Evolutionary conservation across 805 yeast genomes (phyloP), one percentile per base, ranked within the genome.

Genomic region (Kregervanrija delftensis): DNA sequence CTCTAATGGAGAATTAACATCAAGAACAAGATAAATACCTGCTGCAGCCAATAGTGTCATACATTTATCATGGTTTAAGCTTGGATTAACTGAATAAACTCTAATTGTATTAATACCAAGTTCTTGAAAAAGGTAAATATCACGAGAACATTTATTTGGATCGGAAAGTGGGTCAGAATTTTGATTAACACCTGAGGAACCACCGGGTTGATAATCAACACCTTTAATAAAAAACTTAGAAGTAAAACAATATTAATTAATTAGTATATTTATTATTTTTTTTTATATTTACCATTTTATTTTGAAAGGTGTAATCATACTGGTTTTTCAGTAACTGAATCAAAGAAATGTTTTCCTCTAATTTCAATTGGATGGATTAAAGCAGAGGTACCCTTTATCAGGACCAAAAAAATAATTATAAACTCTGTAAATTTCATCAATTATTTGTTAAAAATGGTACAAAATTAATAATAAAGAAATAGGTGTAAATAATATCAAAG

Each of bases 181-280:
- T 3, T 56, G 63, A n/a, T 68, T 68, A 17, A 80, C 81, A 0
- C 81, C 90, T 0, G 96, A 81, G 0, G 96, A 82, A 0, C 97
- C 98, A 9, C 97, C 97, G 0, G 97, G 97, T 58, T 91, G 97
- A 59, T 90, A 90, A 62, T 91, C 98, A 1, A 91, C 85, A 14
- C 98, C 98, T 62, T 77, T 82, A 33, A 90, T 73, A 54, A 73
- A 81, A 58, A 91, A 90, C 79, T 81, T 32, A 11, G 32, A 40
- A 35, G 2, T 36, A 37, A 32, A 15, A 13, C 8, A 15, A 30
- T 4, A 8, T n/a, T 8, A 17, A 14, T 12, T 16, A 16, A 41
- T 40, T 42, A 42, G 40, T 39, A 33, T 17, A 13, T 22, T 22
- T 15, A 13, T 17, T n/a, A 40, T 13, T 57, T 71, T 33, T 12